These are phyloP conservation scores for Yarrowia yakushimensis DNA, from an alignment of 805 yeast genomes.

Conservation along the genomic window DNA sequence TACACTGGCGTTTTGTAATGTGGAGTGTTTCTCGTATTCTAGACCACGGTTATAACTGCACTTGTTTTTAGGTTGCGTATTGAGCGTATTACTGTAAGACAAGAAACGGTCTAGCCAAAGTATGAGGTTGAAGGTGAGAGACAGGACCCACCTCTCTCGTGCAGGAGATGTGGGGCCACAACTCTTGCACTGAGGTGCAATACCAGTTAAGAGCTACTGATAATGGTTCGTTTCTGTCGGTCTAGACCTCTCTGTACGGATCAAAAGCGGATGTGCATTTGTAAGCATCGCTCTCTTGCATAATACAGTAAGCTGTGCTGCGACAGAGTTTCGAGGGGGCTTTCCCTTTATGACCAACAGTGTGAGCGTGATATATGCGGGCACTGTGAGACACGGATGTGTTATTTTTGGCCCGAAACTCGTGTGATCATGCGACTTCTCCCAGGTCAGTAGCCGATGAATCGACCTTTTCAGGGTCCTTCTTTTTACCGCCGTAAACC, in stretches of 20 bases:
- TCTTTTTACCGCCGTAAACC: background rate
- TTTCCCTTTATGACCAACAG: too few relatives aligned
- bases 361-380: background rate
- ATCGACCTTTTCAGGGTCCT: background rate
- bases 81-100: background rate
- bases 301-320: too few relatives aligned
- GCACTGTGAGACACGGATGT: background rate
- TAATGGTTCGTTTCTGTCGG: too few relatives aligned
- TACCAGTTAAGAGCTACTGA: background rate
- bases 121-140: too few relatives aligned
- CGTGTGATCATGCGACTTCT: background rate
- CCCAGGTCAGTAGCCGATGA: background rate
- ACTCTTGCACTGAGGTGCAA: too few relatives aligned
- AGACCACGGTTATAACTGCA: background rate
- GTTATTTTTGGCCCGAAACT: background rate
- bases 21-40: background rate
- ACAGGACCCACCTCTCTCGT: too few relatives aligned
- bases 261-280: background rate
- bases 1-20: background rate
- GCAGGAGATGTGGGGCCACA: too few relatives aligned
- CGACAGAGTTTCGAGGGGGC: background rate
- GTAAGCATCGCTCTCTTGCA: background rate
- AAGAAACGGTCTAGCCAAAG: background rate
- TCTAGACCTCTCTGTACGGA: too few relatives aligned
- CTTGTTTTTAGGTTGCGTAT: conserved; percentile 4